These are phyloP conservation scores for Naganishia kalamii DNA, from an alignment of 768 basidiomycete genomes.

Conservation along the genomic window DNA sequence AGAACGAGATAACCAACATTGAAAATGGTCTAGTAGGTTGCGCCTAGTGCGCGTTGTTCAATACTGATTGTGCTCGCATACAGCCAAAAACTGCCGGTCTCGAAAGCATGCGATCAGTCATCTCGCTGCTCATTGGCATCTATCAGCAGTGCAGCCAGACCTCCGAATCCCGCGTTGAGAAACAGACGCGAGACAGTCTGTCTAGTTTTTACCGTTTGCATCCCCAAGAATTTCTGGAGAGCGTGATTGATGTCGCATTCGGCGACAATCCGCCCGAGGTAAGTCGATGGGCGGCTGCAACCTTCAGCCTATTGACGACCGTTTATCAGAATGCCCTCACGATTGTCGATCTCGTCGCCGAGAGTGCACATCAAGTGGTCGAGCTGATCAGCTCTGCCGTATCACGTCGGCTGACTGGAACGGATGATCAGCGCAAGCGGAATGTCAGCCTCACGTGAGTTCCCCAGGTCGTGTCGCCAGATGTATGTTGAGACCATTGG, in stretches of 20 bases:
- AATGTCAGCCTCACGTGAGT: conserved; percentile 9
- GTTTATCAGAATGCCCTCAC: neutral
- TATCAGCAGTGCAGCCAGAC: neutral
- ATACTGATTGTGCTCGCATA: neutral
- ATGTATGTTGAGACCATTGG: neutral
- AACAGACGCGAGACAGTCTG: neutral
- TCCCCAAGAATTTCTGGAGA: conserved; percentile 7
- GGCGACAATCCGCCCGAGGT: conserved; percentile 13
- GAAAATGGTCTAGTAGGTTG: conserved; percentile 6
- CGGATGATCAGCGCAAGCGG: neutral
- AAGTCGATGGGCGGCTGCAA: neutral
- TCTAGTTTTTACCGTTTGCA: conserved; percentile 3
- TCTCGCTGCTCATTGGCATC: conserved; percentile 8
- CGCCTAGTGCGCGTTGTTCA: too few species aligned
- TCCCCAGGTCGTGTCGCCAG: neutral
- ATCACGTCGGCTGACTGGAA: neutral
- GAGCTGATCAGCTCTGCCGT: conserved; percentile 4
- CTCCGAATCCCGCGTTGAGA: neutral
- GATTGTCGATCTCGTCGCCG: conserved; percentile 26
- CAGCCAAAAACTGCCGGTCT: conserved; percentile 7
- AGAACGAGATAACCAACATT: conserved; percentile 1
- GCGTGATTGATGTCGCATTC: conserved; percentile 3
- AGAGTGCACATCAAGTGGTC: conserved; percentile 7
- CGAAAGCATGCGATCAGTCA: conserved; percentile 11
- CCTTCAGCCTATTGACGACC: neutral